Percentiles rank a stretch among this genome's conserved stretches.
These are phyloP conservation scores for Candida tetrigidarum DNA, from an alignment of 1,139 yeast genomes.

Conservation along the genomic window DNA sequence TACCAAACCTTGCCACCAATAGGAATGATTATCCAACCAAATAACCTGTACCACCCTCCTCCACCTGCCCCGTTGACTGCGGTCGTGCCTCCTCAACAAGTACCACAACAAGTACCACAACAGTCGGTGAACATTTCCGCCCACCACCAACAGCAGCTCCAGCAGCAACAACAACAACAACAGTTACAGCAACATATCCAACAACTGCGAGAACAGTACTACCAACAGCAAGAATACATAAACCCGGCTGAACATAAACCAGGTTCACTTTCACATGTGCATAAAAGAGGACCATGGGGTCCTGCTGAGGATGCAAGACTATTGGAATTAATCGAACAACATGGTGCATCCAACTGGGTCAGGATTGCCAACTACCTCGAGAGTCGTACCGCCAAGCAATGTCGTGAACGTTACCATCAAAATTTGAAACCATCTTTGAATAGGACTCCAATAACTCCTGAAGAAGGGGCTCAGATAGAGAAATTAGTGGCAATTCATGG, in stretches of 20 bases:
- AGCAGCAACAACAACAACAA: constrained; percentile 2
- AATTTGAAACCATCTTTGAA: constrained; percentile 85
- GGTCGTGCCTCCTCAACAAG: constrained; percentile 1
- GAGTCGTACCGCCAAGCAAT: constrained; percentile 88
- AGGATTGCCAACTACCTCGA: constrained; percentile 74
- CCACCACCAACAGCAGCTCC: constrained; percentile 6
- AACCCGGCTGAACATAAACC: constrained; percentile 2
- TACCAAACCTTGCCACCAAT: constrained; percentile 5
- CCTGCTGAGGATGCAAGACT: constrained; percentile 80
- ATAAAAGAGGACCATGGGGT: constrained; percentile 85
- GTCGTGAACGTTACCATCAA: constrained; percentile 92
- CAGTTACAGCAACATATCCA: constrained; percentile 2
- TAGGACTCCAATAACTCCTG: constrained; percentile 80
- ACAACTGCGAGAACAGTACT: not conserved
- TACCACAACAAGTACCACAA: constrained; percentile 1
- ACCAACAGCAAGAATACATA: constrained; percentile 1
- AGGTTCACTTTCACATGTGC: constrained; percentile 13
- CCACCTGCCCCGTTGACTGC: constrained; percentile 6
- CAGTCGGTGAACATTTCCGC: not conserved
- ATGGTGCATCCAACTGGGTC: constrained; percentile 94
- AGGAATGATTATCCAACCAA: constrained; percentile 7
- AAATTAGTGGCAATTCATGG: constrained; percentile 80
- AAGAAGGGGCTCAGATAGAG: constrained; percentile 84
- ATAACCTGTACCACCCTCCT: constrained; percentile 4
- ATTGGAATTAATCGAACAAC: constrained; percentile 67